A percentile compares a stretch with the other conserved stretches of the same genome.
Conservation (phyloP, 148 eudicot genomes). For the Fagopyrum homotropicum region DNA sequence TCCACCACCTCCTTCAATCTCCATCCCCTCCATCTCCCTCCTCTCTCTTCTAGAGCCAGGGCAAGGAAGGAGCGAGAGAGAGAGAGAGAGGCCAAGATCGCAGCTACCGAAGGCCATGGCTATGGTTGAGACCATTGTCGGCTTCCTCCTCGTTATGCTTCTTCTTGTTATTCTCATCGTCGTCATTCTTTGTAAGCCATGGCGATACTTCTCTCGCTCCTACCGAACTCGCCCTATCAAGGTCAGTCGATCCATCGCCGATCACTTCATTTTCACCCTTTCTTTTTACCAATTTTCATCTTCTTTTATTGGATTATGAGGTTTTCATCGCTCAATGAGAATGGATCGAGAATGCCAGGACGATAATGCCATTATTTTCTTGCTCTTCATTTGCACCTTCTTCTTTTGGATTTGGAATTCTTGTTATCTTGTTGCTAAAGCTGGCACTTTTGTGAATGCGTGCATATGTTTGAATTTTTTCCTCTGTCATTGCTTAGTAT, state of each 20-base stretch:
- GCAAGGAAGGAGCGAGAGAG: not conserved
- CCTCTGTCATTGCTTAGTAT: not conserved
- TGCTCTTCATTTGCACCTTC: not conserved
- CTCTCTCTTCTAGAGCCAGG: conserved; percentile 8
- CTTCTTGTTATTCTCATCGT: conserved; percentile 50
- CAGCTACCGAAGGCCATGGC: conserved; percentile 34
- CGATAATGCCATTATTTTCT: not conserved
- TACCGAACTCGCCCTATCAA: conserved; percentile 36
- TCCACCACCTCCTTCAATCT: conserved; percentile 8
- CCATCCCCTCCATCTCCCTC: conserved; percentile 1
- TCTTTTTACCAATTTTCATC: not conserved
- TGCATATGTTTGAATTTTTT: not conserved
- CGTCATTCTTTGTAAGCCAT: conserved; percentile 69
- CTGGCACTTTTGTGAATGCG: conserved; percentile 5
- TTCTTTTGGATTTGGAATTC: not conserved
- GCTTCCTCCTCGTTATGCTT: conserved; percentile 38
- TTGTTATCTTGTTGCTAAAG: not conserved
- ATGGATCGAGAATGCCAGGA: conserved; percentile 7
- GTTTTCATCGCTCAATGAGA: not conserved
- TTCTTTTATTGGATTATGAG: not conserved
- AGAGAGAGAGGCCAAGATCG: conserved; percentile 10
- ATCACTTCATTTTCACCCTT: not conserved
- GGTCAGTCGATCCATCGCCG: conserved; percentile 24
- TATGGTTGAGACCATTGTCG: conserved; percentile 23
- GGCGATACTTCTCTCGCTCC: conserved; percentile 51